Conservation (phyloP, 2,329 filamentous ascomycete species). For the Elsinoe batatas region DNA sequence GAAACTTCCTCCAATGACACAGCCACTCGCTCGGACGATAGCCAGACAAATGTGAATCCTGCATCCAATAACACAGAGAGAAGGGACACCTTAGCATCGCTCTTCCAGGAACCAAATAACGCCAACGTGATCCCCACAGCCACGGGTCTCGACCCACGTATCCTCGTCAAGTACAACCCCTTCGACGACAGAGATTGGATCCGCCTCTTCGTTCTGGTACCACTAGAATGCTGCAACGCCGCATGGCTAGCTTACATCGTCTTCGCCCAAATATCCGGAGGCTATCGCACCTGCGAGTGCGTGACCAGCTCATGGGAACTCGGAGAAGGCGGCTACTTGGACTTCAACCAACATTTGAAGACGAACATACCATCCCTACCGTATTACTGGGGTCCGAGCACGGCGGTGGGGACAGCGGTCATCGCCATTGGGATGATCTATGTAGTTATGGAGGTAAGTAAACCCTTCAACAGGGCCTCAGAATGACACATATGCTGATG, state of each 20-base stretch:
- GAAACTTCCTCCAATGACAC: too few species aligned
- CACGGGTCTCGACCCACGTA: too few species aligned
- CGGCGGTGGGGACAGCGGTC: conserved; percentile 22
- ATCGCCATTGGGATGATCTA: conserved; percentile 29
- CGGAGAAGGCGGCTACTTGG: conserved; percentile 33
- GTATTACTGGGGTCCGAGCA: conserved; percentile 27
- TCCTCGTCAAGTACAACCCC: neutral
- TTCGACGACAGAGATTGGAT: neutral
- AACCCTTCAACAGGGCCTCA: neutral
- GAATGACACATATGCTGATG: neutral
- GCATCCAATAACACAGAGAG: too few species aligned
- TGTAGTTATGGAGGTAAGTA: conserved; percentile 26
- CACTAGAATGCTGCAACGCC: conserved; percentile 29
- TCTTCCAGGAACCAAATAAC: too few species aligned
- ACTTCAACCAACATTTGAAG: conserved; percentile 27
- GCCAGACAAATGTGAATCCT: too few species aligned
- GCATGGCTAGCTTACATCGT: conserved; percentile 31
- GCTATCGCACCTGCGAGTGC: conserved; percentile 35
- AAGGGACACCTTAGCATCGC: too few species aligned
- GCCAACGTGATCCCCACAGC: too few species aligned
- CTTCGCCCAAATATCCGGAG: conserved; percentile 34
- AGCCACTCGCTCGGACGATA: too few species aligned
- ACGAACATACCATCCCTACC: conserved; percentile 24
- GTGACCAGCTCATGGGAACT: conserved; percentile 29
- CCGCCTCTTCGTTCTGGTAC: conserved; percentile 20